These are phyloP conservation scores for Cardamine resedifolia DNA, from an alignment of 345 rosid species.

Conservation along the genomic window DNA sequence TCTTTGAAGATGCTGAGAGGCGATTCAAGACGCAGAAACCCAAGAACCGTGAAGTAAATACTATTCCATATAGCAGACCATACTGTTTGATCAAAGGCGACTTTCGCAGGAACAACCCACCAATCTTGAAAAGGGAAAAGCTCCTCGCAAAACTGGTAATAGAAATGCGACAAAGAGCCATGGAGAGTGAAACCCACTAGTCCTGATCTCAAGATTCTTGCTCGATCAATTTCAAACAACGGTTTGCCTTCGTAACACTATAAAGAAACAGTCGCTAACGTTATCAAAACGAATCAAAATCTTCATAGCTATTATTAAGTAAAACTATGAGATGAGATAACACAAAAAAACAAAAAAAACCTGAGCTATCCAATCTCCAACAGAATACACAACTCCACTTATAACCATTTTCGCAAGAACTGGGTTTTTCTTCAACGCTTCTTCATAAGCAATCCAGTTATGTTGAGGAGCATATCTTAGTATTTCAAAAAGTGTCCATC, in stretches of 20 bases:
- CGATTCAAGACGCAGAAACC: conserved; percentile 80
- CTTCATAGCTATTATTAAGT: background rate
- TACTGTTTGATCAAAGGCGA: conserved; percentile 81
- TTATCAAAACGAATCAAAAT: background rate
- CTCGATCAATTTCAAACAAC: conserved; percentile 78
- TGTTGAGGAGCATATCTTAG: conserved; percentile 94
- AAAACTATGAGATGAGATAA: background rate
- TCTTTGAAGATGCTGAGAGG: conserved; percentile 65
- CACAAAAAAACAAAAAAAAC: too few relatives aligned
- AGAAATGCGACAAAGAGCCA: conserved; percentile 89
- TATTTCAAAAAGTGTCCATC: conserved; percentile 91
- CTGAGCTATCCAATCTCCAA: conserved; percentile 99
- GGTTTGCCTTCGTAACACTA: conserved; percentile 95
- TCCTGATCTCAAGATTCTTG: conserved; percentile 87
- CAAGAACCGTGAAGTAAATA: conserved; percentile 68
- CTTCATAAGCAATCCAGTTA: conserved; percentile 95
- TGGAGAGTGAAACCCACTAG: conserved; percentile 92
- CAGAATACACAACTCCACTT: conserved; percentile 86
- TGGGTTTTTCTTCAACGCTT: conserved; percentile 76
- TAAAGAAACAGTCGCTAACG: background rate
- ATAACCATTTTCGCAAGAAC: conserved; percentile 92
- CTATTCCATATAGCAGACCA: conserved; percentile 97
- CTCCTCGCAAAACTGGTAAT: conserved; percentile 88
- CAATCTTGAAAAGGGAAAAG: conserved; percentile 87
- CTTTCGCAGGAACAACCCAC: conserved; percentile 99